A percentile compares a stretch with the other conserved stretches of the same genome.
Conservation (phyloP, 2,329 filamentous ascomycete genomes). For the Verticillium dahliae region DNA sequence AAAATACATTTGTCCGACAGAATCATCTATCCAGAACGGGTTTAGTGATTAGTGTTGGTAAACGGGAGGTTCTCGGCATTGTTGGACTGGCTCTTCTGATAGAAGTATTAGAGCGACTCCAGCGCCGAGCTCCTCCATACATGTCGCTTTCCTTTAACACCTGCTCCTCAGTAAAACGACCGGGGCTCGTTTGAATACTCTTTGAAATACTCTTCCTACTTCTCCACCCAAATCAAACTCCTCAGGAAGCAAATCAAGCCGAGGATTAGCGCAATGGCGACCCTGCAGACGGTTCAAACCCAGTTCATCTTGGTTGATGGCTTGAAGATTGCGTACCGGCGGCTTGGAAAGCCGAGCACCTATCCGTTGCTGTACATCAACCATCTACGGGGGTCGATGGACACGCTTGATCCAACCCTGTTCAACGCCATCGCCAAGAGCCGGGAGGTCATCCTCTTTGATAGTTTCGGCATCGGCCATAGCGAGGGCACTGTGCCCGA, state of each 20-base stretch:
- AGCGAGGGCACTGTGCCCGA: slow-evolving; percentile 33
- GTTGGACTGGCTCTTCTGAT: no score
- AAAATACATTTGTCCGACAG: no score
- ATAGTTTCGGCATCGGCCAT: slow-evolving; percentile 40
- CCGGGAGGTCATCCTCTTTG: slow-evolving; percentile 37
- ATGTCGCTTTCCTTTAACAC: no score
- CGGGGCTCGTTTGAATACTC: no score
- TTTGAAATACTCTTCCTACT: no score
- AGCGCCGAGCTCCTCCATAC: no score
- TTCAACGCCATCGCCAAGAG: slow-evolving; percentile 33
- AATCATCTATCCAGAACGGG: not conserved
- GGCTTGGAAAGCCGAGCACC: not conserved
- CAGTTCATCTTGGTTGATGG: not conserved
- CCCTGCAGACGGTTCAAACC: not conserved
- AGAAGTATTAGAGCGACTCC: no score
- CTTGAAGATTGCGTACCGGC: not conserved
- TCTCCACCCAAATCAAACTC: no score
- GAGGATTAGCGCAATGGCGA: no score
- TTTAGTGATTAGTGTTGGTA: no score
- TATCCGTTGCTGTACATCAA: not conserved
- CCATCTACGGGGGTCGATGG: slow-evolving; percentile 22
- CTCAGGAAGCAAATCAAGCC: not conserved
- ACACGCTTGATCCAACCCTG: slow-evolving; percentile 35
- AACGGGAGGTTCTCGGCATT: no score
- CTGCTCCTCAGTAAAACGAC: no score